Conservation (phyloP, 208 protist genomes). For the Novymonas esmeraldas region DNA sequence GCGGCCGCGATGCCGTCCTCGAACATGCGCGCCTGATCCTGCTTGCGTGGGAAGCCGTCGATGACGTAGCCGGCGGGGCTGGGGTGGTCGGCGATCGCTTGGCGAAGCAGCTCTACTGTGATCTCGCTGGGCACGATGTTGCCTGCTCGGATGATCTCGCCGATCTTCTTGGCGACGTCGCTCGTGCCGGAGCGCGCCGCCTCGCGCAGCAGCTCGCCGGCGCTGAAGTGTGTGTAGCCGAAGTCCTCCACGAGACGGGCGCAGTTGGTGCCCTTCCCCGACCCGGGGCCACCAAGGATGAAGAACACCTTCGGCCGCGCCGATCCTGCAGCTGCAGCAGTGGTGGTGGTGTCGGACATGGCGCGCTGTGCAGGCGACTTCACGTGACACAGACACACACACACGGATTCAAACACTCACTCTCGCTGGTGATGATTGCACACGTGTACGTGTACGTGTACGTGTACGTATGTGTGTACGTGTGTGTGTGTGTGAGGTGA, state of each 20-base stretch:
- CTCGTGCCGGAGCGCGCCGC: constrained; percentile 56
- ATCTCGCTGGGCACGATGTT: constrained; percentile 90
- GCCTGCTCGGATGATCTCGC: constrained; percentile 57
- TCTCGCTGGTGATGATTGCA: no score
- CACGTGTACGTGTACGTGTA: no score
- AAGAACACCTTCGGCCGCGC: constrained; percentile 77
- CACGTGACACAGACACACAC: no score
- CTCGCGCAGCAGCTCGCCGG: constrained; percentile 85
- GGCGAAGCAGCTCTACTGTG: constrained; percentile 76
- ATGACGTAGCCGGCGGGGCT: constrained; percentile 84
- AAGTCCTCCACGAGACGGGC: constrained; percentile 72
- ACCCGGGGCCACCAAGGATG: constrained; percentile 87
- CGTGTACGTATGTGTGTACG: no score
- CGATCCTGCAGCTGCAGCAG: background rate
- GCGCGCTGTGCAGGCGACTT: no score
- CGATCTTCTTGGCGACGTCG: constrained; percentile 80
- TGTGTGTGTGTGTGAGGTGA: no score
- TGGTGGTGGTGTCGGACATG: constrained; percentile 6
- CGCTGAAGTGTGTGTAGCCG: constrained; percentile 87
- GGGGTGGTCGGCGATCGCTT: constrained; percentile 63
- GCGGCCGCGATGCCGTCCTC: constrained; percentile 73
- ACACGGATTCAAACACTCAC: no score
- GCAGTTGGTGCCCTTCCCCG: constrained; percentile 89
- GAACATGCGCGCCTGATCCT: constrained; percentile 87
- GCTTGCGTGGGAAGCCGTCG: constrained; percentile 90